Evolutionary conservation across 495 filamentous ascomycete species (phyloP).

Genomic region (Endocarpon pusillum): DNA sequence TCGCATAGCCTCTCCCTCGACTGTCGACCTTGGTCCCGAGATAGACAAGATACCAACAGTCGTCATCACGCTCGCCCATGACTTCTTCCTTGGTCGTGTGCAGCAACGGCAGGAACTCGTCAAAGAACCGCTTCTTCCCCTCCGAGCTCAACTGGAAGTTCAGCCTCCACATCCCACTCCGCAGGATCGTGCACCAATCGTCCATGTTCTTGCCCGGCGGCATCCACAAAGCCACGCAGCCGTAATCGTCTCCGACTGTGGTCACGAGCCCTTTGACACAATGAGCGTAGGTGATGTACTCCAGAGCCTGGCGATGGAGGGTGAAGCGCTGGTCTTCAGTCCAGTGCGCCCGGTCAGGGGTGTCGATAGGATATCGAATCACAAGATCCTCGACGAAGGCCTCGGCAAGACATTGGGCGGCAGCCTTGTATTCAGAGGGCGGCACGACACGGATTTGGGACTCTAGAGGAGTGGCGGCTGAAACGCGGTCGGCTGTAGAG

Average conservation of each 20-base stretch:
- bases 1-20: conserved; percentile 51
- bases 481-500: background rate
- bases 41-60: conserved; percentile 62
- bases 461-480: background rate
- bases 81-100: conserved; percentile 51
- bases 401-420: conserved; percentile 48
- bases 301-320: conserved; percentile 55
- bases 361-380: conserved; percentile 51
- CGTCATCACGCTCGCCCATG: conserved; percentile 42
- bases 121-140: conserved; percentile 53
- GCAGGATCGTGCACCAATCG: conserved; percentile 48
- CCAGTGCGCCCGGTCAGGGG: conserved; percentile 41
- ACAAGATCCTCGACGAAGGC: conserved; percentile 63
- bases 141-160: conserved; percentile 53
- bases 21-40: conserved; percentile 51
- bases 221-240: conserved; percentile 65
- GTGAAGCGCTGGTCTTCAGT: conserved; percentile 50
- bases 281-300: conserved; percentile 56
- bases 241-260: conserved; percentile 54
- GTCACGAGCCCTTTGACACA: conserved; percentile 53
- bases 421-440: conserved; percentile 46
- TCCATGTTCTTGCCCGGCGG: conserved; percentile 59
- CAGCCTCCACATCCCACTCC: conserved; percentile 55
- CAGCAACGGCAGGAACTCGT: conserved; percentile 59
- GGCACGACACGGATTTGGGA: conserved; percentile 36